Base-by-base conservation (phyloP, 1,284 basidiomycete genomes). In the Rhodotorula sp. region DNA sequence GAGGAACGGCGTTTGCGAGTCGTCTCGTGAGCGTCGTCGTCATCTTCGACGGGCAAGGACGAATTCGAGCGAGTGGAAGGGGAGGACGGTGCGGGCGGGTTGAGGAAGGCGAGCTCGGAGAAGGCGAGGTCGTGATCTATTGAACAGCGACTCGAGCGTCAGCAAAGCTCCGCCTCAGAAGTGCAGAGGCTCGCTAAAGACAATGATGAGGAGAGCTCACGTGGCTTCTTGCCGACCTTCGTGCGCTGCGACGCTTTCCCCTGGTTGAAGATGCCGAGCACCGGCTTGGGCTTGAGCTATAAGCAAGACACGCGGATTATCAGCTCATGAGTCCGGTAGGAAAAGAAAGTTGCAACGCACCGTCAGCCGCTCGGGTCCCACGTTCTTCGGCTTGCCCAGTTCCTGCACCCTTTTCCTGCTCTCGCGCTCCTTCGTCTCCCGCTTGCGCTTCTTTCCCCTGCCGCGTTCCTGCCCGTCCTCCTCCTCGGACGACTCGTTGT, bases 261-360 rank as follows among this genome's bases (percentile, higher is more conserved):
- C 46, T 76, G 74, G 61, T 71, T 68, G 66, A 76, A 76, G 34
- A 76, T 53, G 25, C 74, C 74, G 23, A 74, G 66, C 48, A 68
- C 52, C 23, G 10, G 54, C 17, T 52, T 34, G 5, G 71, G 61
- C 50, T 70, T 70, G 49, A 74, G 65, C 73, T 74, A 53, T 21
- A 3, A 34, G 3, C 34, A 16, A 14, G 19, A 21, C 17, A 42
- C 16, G 48, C 19, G 48, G 5, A 19, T 7, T 27, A 16, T 45
- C 8, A 48, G 23, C 23, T 19, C 1, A 16, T 0, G 34, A 13
- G 41, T 3, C 25, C 12, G 13, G 1, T 4, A 19, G 3, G 46
- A 9, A 3, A n/a, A 1, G 4, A 1, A 1, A 25, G 25, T 13
- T 23, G 27, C 3, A 12, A 49, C 71, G n/a, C 25, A 75, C 74